Evolutionary conservation across 2,329 filamentous ascomycete species (phyloP), one percentile per base, ranked within the genome.

Genomic region (Trichoderma gracile): DNA sequence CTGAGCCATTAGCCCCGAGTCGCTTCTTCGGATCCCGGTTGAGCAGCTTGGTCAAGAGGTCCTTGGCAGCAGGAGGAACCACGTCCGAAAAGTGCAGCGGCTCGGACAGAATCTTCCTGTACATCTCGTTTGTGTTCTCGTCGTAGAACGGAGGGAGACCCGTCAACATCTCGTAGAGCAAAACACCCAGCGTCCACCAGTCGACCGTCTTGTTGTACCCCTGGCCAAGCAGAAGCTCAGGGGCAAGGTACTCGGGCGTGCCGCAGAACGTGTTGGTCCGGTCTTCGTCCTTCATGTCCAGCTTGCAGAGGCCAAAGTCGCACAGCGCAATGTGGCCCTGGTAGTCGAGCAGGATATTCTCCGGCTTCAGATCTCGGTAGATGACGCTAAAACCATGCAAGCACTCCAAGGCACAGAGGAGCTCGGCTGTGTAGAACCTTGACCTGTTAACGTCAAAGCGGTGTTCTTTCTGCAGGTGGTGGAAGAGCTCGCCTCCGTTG

Each of bases 211-310:
- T 98, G 73, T 96, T 97, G 82, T 98, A 98, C 59, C 95, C 95
- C 73, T 95, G 91, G 56, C 93, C 94, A 73, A 96, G 88, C 33
- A 99, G 83, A 65, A 99, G 84, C 77, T 99, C 95, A 0, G 95
- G 95, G 2, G 95, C 95, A 55, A 98, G 87, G 73, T 99, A 99
- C 78, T 99, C 95, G 50, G 95, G 95, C 5, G 95, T 99, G 68
- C 95, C 95, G 74, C 95, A 98, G 82, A 98, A 98, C 2, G 93
- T 98, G 81, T 98, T 98, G 40, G 95, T 98, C 71, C 92, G 88
- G 79, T 99, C 95, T 77, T 98, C 94, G 72, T 98, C 95, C 84
- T 98, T 98, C 93, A 98, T 98, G 74, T 98, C 94, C 66, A 98
- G 83, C 81, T 98, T 98, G 84, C 95, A 98, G 19, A 99, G 88